phyloP scores from a whole-genome alignment of 73 alveolate species.

The Stentor roeselii region DNA sequence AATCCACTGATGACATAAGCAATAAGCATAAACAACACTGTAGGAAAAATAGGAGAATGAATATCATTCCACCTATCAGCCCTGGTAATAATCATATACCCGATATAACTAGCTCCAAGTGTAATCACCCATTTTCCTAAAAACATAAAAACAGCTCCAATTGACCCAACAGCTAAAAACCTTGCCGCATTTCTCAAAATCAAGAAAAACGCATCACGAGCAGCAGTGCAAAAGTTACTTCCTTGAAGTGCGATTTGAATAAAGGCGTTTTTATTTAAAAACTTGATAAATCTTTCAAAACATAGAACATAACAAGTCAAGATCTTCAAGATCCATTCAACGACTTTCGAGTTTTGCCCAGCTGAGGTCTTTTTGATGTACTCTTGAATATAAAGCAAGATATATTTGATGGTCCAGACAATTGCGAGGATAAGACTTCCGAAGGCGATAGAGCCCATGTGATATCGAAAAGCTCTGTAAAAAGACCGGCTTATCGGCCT shows the following conservation, averaged over 20 bases:
- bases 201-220: constrained; percentile 92
- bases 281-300: constrained; percentile 89
- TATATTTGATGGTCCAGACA: constrained; percentile 81
- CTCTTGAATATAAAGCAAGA: constrained; percentile 78
- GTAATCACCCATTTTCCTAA: constrained; percentile 87
- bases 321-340: constrained; percentile 79
- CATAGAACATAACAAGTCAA: constrained; percentile 86
- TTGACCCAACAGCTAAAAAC: constrained; percentile 80
- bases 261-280: constrained; percentile 91
- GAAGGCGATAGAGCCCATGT: constrained; percentile 95
- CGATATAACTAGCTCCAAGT: constrained; percentile 69
- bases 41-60: constrained; percentile 73
- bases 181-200: constrained; percentile 92
- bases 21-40: constrained; percentile 64
- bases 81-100: constrained; percentile 74
- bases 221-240: constrained; percentile 91
- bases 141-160: constrained; percentile 89
- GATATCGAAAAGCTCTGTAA: constrained; percentile 92
- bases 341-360: constrained; percentile 59
- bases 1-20: constrained; percentile 67
- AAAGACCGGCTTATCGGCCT: constrained; percentile 72
- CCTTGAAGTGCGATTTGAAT: constrained; percentile 91
- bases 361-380: constrained; percentile 71
- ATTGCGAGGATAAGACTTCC: constrained; percentile 95
- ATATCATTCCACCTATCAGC: constrained; percentile 57